Conservation (phyloP, 2,329 filamentous ascomycete species). For the Sclerotinia sclerotiorum region DNA sequence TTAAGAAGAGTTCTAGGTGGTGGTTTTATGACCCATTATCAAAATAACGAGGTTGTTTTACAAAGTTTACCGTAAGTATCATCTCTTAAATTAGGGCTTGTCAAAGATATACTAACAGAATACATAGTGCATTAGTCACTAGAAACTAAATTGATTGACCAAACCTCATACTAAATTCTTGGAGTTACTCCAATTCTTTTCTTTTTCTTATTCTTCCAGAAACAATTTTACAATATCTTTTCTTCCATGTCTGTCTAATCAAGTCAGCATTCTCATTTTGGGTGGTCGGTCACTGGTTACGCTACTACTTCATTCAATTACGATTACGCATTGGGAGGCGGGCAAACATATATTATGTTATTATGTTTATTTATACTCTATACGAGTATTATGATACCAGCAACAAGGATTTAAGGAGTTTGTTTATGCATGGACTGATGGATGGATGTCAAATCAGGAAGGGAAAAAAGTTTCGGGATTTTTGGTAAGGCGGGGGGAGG, state of each 20-base stretch:
- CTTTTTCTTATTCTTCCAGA: neutral
- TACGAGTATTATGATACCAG: neutral
- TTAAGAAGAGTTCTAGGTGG: constrained; percentile 60
- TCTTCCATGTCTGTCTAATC: neutral
- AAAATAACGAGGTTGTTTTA: constrained; percentile 60
- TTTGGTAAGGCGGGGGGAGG: no score
- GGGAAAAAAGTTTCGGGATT: neutral
- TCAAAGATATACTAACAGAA: neutral
- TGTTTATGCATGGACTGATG: neutral
- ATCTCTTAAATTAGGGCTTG: neutral
- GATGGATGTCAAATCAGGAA: neutral
- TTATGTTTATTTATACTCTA: no score
- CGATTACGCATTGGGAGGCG: neutral
- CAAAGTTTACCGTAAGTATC: constrained; percentile 52
- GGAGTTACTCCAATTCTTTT: neutral
- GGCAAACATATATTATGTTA: neutral
- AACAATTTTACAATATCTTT: neutral
- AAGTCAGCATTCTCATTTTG: neutral
- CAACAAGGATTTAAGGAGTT: constrained; percentile 8
- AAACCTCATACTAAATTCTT: neutral
- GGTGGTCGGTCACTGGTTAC: neutral
- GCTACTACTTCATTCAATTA: neutral
- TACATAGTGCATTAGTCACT: neutral
- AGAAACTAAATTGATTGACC: neutral
- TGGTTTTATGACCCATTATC: constrained; percentile 63